Conservation (phyloP, 208 protist genomes). For the Trypanosoma mega region DNA sequence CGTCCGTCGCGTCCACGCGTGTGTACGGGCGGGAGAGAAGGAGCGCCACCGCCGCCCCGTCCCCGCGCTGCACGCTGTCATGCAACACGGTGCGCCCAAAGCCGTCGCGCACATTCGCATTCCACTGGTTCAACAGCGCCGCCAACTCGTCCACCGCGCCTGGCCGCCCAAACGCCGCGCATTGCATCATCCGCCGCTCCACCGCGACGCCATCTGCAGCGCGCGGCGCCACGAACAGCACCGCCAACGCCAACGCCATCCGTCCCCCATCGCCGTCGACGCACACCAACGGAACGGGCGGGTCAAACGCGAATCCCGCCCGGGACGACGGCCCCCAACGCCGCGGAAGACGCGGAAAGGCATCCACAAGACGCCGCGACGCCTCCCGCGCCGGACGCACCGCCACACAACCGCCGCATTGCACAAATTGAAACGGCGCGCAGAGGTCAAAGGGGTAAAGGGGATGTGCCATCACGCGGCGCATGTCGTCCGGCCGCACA, state of each 20-base stretch:
- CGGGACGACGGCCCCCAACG: constrained; percentile 11
- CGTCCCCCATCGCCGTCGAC: too few species aligned
- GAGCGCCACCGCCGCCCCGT: constrained; percentile 50
- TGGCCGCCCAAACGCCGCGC: constrained; percentile 18
- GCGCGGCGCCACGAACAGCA: constrained; percentile 67
- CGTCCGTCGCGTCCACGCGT: constrained; percentile 42
- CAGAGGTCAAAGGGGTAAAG: constrained; percentile 81
- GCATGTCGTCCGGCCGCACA: constrained; percentile 32
- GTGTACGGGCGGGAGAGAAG: constrained; percentile 65
- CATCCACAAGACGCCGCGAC: constrained; percentile 33
- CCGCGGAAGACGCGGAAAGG: constrained; percentile 57
- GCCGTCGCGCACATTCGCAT: constrained; percentile 70
- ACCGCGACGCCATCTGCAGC: constrained; percentile 50
- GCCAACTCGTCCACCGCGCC: constrained; percentile 17
- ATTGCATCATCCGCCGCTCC: constrained; percentile 69
- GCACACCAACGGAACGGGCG: constrained; percentile 31
- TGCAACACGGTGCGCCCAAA: constrained; percentile 77
- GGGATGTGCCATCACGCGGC: constrained; percentile 36
- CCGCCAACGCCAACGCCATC: constrained; percentile 51
- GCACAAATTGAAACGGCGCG: constrained; percentile 70
- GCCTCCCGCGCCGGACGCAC: constrained; percentile 30
- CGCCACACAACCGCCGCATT: constrained; percentile 35
- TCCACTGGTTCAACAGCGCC: constrained; percentile 53
- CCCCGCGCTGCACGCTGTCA: constrained; percentile 54
- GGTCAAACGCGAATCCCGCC: constrained; percentile 30